Evolutionary conservation across 2,329 filamentous ascomycete genomes (phyloP), one percentile per base, ranked within the genome.

Genomic region (Calonectria pauciramosa): DNA sequence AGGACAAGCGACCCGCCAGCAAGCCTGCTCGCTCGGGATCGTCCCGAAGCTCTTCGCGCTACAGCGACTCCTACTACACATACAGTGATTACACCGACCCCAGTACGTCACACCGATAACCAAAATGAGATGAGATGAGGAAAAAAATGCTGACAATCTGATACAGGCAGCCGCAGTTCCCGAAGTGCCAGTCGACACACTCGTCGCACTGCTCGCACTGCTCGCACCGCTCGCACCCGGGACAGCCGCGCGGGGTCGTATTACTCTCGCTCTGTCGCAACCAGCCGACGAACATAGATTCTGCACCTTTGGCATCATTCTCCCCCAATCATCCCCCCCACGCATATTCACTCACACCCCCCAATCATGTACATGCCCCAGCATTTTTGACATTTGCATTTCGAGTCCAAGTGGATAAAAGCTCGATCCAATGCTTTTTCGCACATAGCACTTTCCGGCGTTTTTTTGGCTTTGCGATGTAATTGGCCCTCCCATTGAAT

Each of bases 31-130:
- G 79, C 51, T 80, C 82, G 63, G 85, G 80, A 47, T 81, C 84
- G 64, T 80, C 87, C 23, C 83, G 86, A 72, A 86, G 80, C 36
- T 89, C 87, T 26, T 86, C 85, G 82, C 88, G 80, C 78, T 90
- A 90, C 84, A 89, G 85, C 82, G 89, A 90, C 82, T 91, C 87
- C 68, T 89, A 88, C 75, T 89, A 89, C 80, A 89, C 87, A 67
- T 91, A 90, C 82, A 88, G 87, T 28, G 87, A 86, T 76, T 86
- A 84, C 75, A 87, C 84, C 77, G 88, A 83, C 80, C 88, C 87
- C 76, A 90, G 90, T 91, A 85, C 89, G 89, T 90, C 38, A 60
- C 16, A 49, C 56, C 13, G 51, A 30, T 63, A 10, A 47, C 72
- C 52, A 59, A 32, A 65, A 41, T 51, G 68, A 64, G 51, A 68